Evolutionary conservation across 768 basidiomycete genomes (phyloP), one percentile per base, ranked within the genome.

Genomic region (Suillus subluteus): DNA sequence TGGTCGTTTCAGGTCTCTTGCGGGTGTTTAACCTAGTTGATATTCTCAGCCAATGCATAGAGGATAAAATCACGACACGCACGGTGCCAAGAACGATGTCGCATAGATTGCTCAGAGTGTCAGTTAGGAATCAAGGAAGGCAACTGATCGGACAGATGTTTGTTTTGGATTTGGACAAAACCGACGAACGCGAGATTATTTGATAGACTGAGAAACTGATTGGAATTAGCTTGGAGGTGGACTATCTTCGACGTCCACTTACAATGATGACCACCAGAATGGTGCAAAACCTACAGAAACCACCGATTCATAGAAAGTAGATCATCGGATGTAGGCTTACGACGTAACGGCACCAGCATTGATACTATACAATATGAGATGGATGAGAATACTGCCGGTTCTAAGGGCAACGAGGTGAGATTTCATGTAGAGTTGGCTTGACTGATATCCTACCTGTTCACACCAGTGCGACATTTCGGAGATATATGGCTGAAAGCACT

Each of bases 61-160:
- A 37, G 32, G 2, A 6, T 4, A 1, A 18, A 62, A 15, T 32
- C 13, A 30, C 6, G 26, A 62, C 26, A 65, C 71, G 38, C 23
- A 72, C 71, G 64, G 69, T 52, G 71, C 66, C 15, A 69, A 46
- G 11, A 67, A 59, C 18, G 71, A 72, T 54, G 69, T 52, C 1
- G 68, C 71, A 26, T 72, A 70, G n/a, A 70, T 71, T 70, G 32
- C 4, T 30, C 4, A 43, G 35, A 37, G 40, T 9, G 37, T 41
- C 16, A 43, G 18, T 18, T 11, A 48, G n/a, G 30, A 21, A 18
- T 44, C 54, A 41, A 21, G 2, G 23, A 32, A 35, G 2, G 41
- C 4, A 35, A 46, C 3, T 2, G 4, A 62, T 40, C 18, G 23
- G 15, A 65, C 69, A 58, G 40, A 71, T 69, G 11, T 70, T 65